These are phyloP conservation scores for Cyathus olla DNA, from an alignment of 1,284 basidiomycete genomes.

Conservation along the genomic window DNA sequence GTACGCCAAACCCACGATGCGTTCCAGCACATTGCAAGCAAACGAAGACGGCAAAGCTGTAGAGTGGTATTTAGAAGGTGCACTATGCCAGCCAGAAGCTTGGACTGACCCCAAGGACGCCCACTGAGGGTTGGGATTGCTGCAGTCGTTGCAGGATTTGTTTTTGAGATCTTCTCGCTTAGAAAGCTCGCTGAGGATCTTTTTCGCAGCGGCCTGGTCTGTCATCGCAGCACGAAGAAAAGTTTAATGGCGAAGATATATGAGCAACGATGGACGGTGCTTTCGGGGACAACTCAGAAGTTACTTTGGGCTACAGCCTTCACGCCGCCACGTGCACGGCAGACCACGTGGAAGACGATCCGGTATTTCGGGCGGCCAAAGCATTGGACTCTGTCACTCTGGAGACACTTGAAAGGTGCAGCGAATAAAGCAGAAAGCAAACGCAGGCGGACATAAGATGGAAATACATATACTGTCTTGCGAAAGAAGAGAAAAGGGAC, in stretches of 20 bases:
- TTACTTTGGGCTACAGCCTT: no score
- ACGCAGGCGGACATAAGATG: no score
- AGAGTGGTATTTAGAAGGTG: slow-evolving; percentile 10
- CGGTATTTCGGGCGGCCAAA: not conserved
- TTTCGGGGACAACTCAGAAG: no score
- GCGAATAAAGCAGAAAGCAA: no score
- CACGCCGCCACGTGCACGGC: no score
- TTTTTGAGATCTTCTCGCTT: slow-evolving; percentile 80
- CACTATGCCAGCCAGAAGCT: slow-evolving; percentile 5
- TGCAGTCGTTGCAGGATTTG: slow-evolving; percentile 85
- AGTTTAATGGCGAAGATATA: not conserved
- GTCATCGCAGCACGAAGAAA: slow-evolving; percentile 45
- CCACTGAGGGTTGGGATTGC: slow-evolving; percentile 92
- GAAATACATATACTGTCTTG: no score
- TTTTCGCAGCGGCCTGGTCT: slow-evolving; percentile 77
- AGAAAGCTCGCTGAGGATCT: slow-evolving; percentile 80
- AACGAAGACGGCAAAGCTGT: slow-evolving; percentile 87
- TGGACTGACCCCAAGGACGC: slow-evolving; percentile 76
- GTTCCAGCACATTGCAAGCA: slow-evolving; percentile 93
- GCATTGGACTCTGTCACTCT: no score
- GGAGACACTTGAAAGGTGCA: no score
- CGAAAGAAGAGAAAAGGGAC: no score
- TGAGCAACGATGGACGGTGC: not conserved
- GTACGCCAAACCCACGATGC: slow-evolving; percentile 91
- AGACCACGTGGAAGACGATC: not conserved